These are phyloP conservation scores for Panicum miliaceum DNA, from an alignment of 176 grass and related monocot species.

Conservation along the genomic window DNA sequence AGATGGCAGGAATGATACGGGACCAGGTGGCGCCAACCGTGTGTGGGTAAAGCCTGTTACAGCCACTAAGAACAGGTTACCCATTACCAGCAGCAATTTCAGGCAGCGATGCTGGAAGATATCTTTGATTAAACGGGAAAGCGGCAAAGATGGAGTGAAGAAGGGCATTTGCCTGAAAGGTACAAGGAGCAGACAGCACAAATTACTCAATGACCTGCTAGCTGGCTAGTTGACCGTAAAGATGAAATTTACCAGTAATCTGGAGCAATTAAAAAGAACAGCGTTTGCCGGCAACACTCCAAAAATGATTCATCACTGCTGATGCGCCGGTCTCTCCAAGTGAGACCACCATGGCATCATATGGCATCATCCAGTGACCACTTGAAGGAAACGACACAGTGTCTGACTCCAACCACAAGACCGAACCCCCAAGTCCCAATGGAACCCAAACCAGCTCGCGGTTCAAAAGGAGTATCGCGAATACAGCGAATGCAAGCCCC, in stretches of 20 bases:
- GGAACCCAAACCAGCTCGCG: neutral
- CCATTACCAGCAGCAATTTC: conserved; percentile 41
- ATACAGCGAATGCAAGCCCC: neutral
- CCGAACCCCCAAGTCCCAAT: neutral
- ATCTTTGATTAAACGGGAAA: conserved; percentile 28
- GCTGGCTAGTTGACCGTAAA: neutral
- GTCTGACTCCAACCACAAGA: conserved; percentile 19
- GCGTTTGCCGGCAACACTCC: neutral
- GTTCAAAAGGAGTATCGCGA: neutral
- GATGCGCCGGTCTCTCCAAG: neutral
- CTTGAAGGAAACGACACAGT: neutral
- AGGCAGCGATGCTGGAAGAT: conserved; percentile 31
- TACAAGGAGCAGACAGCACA: conserved; percentile 1
- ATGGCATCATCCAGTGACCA: conserved; percentile 38
- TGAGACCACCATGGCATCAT: conserved; percentile 39
- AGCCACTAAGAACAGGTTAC: conserved; percentile 26
- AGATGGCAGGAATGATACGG: neutral
- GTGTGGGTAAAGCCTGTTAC: conserved; percentile 1
- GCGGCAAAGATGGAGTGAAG: conserved; percentile 13
- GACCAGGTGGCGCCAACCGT: neutral
- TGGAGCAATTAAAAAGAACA: neutral
- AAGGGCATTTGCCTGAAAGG: conserved; percentile 7
- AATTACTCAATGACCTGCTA: neutral
- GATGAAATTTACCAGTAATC: conserved; percentile 33
- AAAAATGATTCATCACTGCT: conserved; percentile 25